A percentile compares a stretch with the other conserved stretches of the same genome.
phyloP scores from a whole-genome alignment of 1,139 yeast species.

The Lizanozyma gosingica region DNA sequence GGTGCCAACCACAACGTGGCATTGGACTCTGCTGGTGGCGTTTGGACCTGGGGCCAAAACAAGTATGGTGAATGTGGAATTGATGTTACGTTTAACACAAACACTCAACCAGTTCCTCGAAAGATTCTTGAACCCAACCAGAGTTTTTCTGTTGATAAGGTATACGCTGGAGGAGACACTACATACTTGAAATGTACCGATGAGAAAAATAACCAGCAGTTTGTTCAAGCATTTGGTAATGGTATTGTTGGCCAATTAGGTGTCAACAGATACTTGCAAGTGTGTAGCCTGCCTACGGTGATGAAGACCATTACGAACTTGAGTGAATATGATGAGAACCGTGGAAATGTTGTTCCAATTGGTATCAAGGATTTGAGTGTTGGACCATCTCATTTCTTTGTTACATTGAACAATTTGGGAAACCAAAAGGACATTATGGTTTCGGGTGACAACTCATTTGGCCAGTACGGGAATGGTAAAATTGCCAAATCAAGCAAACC shows the following conservation, averaged over 20 bases:
- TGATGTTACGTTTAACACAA: conserved; percentile 55
- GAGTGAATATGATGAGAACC: conserved; percentile 31
- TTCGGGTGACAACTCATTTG: conserved; percentile 80
- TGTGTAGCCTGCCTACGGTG: conserved; percentile 57
- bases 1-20: conserved; percentile 72
- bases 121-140: conserved; percentile 32
- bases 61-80: conserved; percentile 77
- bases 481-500: conserved; percentile 54
- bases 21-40: conserved; percentile 48
- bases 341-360: conserved; percentile 27
- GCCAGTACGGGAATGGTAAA: conserved; percentile 83
- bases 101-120: conserved; percentile 62
- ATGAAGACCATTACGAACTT: conserved; percentile 43
- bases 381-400: conserved; percentile 60
- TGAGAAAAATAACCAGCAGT: conserved; percentile 13
- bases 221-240: conserved; percentile 55
- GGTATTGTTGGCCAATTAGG: conserved; percentile 90
- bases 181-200: conserved; percentile 44
- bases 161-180: conserved; percentile 64
- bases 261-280: conserved; percentile 64
- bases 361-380: conserved; percentile 44
- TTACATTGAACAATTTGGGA: conserved; percentile 44
- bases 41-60: conserved; percentile 84
- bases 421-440: conserved; percentile 44
- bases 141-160: conserved; percentile 35